Base-by-base conservation (phyloP, 495 filamentous ascomycete genomes). In the Aspergillus homomorphus region DNA sequence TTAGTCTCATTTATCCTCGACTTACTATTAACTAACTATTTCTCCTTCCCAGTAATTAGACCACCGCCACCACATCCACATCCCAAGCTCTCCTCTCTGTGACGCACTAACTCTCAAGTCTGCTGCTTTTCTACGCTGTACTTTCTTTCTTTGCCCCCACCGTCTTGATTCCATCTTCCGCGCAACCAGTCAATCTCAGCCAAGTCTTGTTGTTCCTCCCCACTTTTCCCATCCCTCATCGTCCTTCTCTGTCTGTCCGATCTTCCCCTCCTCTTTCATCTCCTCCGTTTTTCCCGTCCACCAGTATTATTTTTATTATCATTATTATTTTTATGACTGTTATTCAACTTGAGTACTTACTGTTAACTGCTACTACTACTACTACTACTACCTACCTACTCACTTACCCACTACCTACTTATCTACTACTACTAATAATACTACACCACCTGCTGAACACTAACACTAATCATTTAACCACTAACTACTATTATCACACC, bases 171-270 rank as follows among this genome's bases (percentile, higher is more conserved):
- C 12, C 33, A 38, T 38, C 33, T 38, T 38, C 33, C 33, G 33
- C 33, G 33, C 48, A 20, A 24, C 38, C 53, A 51, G 23, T 28
- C 41, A 58, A 42, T 21, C 38, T 21, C 56, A 53, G 56, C 49
- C 56, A 52, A 59, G 56, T 46, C 41, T 50, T 51, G 30, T 50
- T 22, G 33, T 38, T 33, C 9, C 50, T 53, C 48, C 56, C 48
- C 56, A 52, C 56, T 58, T 56, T 22, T 48, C 56, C 33, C 33
- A 38, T 38, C 33, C 33, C 8, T 38, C 45, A 45, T 46, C 24
- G 38, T 53, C 49, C 38, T 6, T 24, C 23, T 30, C 14, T 56
- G 15, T 55, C 41, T 21, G 19, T 54, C 26, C 33, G 33, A 38
- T 26, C 33, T 45, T 41, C 43, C 53, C 41, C 41, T 56, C 53